Conservation (phyloP, 768 basidiomycete species). For the Termitomyces sp. region DNA sequence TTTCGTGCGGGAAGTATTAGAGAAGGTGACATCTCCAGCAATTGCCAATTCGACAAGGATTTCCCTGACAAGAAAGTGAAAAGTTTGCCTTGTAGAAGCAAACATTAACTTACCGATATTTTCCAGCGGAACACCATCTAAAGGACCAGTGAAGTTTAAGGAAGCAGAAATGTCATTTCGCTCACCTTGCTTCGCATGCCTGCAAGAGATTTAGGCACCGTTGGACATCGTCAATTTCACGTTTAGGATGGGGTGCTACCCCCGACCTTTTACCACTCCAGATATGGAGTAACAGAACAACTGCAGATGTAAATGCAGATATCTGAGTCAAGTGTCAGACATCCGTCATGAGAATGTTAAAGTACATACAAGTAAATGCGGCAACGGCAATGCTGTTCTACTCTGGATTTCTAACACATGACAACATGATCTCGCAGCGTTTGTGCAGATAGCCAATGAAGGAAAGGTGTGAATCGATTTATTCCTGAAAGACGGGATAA, state of each 20-base stretch:
- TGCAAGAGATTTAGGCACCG: conserved; percentile 52
- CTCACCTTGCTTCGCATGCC: conserved; percentile 34
- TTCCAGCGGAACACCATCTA: conserved; percentile 39
- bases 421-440: conserved; percentile 71
- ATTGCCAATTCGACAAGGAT: conserved; percentile 31
- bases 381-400: conserved; percentile 28
- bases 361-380: conserved; percentile 30
- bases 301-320: conserved; percentile 33
- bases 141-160: not conserved
- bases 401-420: conserved; percentile 60
- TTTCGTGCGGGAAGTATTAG: conserved; percentile 3
- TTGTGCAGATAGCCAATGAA: conserved; percentile 79
- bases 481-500: conserved; percentile 63
- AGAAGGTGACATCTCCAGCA: conserved; percentile 26
- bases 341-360: not conserved
- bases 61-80: conserved; percentile 21
- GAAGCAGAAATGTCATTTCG: not conserved
- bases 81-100: not conserved
- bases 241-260: conserved; percentile 36
- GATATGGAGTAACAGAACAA: conserved; percentile 61
- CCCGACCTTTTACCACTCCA: conserved; percentile 56
- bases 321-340: conserved; percentile 19
- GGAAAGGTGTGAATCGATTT: conserved; percentile 38
- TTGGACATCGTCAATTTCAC: conserved; percentile 57
- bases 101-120: conserved; percentile 26